These are phyloP conservation scores for Kurtzmaniella cleridarum DNA, from an alignment of 805 yeast species.

Conservation along the genomic window DNA sequence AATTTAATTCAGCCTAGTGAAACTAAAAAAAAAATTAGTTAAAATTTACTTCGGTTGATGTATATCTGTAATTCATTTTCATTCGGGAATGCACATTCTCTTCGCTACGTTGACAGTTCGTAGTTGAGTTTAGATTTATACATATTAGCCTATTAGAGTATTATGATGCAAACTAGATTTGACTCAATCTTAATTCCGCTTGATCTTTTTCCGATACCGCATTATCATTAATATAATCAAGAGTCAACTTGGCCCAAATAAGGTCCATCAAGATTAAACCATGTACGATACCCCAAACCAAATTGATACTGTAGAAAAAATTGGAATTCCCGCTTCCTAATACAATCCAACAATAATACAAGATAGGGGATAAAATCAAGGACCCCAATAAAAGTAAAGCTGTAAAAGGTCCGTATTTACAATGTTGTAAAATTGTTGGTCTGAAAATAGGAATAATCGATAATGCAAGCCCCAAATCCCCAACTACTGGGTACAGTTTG, in stretches of 20 bases:
- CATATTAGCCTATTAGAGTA: not conserved
- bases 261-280: conserved; percentile 67
- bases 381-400: conserved; percentile 46
- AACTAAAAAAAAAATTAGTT: no score
- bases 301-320: conserved; percentile 90
- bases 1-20: no score
- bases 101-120: no score
- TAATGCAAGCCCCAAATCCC: conserved; percentile 56
- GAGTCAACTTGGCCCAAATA: conserved; percentile 71
- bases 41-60: no score
- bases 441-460: conserved; percentile 39
- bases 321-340: conserved; percentile 94
- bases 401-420: conserved; percentile 41
- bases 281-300: conserved; percentile 70
- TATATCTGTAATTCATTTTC: no score
- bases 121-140: not conserved
- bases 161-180: conserved; percentile 22
- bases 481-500: conserved; percentile 80
- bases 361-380: conserved; percentile 73
- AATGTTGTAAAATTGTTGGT: conserved; percentile 40
- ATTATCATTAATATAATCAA: conserved; percentile 48
- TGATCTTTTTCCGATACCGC: conserved; percentile 33
- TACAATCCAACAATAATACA: conserved; percentile 91
- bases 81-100: no score
- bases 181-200: conserved; percentile 40